Base-by-base conservation (phyloP, 345 rosid species). In the Eucalyptus albens region DNA sequence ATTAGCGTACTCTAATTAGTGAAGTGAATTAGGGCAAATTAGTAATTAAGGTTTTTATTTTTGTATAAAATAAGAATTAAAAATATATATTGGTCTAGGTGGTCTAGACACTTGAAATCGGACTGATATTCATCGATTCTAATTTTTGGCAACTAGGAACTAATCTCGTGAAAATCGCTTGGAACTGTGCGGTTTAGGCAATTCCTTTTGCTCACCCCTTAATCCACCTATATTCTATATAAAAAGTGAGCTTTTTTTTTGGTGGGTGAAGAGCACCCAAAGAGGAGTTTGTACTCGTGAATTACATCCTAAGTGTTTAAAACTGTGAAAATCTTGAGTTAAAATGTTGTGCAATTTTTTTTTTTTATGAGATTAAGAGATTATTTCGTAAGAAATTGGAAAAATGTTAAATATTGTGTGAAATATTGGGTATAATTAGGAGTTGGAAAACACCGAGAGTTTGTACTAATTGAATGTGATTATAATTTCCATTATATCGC, bases 91-190 rank as follows among this genome's bases (percentile, higher is more conserved):
- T 1, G 62, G 62, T 56, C 29, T 9, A 26, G 62, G 62, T 56
- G 29, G 6, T 24, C 29, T 24, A 24, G 62, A 56, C 29, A 56
- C 6, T 1, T 56, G 62, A 27, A 56, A 56, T 24, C 13, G 3
- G 62, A 56, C 62, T 1, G 13, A 56, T 56, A 24, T 2, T 24
- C 62, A 56, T 56, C 0, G 4, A 56, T 56, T 56, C 29, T 10
- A 56, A 56, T 56, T 56, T 56, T 56, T 56, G 27, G 14, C 59
- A 24, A 24, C 62, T 56, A 56, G 29, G 29, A 56, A 56, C 2
- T 0, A 6, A 56, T 56, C 29, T 56, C 1, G 6, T 1, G 29
- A 11, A 10, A 56, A 22, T 24, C 1, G 14, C 12, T 24, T 56
- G 29, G 62, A 56, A 24, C 3, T 56, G 29, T 14, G 5, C 1